Evolutionary conservation across 257 asterid species (phyloP), one percentile per base, ranked within the genome.

Genomic region (Misopates orontium): DNA sequence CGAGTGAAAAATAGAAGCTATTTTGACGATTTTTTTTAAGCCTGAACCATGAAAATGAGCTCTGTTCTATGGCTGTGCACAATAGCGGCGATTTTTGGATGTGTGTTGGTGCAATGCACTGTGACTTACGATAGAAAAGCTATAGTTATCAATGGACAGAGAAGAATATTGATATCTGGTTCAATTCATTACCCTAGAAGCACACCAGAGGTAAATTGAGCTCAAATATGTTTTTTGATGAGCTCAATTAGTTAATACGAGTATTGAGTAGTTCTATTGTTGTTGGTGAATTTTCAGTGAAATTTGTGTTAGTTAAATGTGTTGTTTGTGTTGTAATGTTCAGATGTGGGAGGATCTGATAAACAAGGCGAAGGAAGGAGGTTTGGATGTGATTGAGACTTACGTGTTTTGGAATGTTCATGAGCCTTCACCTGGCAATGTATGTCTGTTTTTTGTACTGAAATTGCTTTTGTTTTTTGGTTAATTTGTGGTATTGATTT

Each of bases 301-400:
- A n/a, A n/a, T n/a, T n/a, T n/a, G n/a, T 52, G 20, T 25, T 32
- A 50, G 19, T 49, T n/a, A 40, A 41, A 51, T 65, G 68, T 36
- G 24, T 39, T 66, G 68, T 31, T 32, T 10, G 39, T 19, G 10
- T 78, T 71, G 54, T 55, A 45, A 59, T 70, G n/a, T n/a, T n/a
- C n/a, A 91, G 96, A 88, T 88, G 98, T 91, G 98, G 96, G 87
- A 76, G 66, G 95, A 88, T 79, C 85, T 91, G 72, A 85, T 91
- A 68, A 77, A 66, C 73, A 91, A 91, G 82, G 96, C 96, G 71
- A 88, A 88, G 71, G 85, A 83, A 72, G 98, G 98, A 66, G 98
- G 98, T 22, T 45, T 91, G 65, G 91, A 91, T 82, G 95, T 85
- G 42, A 76, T 91, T 75, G 94, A 91, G 70, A 91, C 95, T 59